Evolutionary conservation across 345 rosid genomes (phyloP), one percentile per base, ranked within the genome.

Genomic region (Theobroma cacao): DNA sequence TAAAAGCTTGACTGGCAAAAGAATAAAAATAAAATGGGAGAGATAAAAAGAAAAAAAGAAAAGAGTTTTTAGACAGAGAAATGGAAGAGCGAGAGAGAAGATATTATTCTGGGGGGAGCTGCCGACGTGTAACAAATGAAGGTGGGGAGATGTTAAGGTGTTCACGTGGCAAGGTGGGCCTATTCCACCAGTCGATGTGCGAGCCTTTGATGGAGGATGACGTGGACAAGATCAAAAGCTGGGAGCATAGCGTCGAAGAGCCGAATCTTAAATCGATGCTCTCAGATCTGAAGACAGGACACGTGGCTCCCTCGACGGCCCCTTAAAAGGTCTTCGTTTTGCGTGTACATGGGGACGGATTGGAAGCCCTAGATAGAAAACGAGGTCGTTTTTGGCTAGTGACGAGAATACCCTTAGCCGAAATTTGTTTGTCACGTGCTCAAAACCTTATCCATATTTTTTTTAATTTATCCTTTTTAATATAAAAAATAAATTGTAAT

Each of bases 151-250:
- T 38, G 38, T 61, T 63, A 15, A 10, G 55, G 47, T 3, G 67
- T 62, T 47, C 45, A 77, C 80, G 83, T 61, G 82, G 63, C 34
- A 70, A 10, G 55, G 55, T 43, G 36, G 52, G 74, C 52, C 76
- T 78, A 65, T 36, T 63, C n/a, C 17, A 76, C 81, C 75, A 56
- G 81, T 80, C 58, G 1, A 26, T 30, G 52, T 59, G 10, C 5
- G 8, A 31, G 55, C 79, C 81, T 5, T 82, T 11, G 68, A 38
- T 43, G 61, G 13, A 22, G 65, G 28, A 41, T 84, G 86, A 85
- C 75, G 63, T 84, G 85, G 87, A 83, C 82, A 87, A 87, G 69
- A 82, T 89, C 89, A 85, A 87, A 87, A 84, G 84, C 88, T 74
- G 66, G 47, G 82, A 66, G 69, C 28, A 28, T 31, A 76, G 79